phyloP scores from a whole-genome alignment of 768 basidiomycete species.

The Lactarius pseudohatsudake region DNA sequence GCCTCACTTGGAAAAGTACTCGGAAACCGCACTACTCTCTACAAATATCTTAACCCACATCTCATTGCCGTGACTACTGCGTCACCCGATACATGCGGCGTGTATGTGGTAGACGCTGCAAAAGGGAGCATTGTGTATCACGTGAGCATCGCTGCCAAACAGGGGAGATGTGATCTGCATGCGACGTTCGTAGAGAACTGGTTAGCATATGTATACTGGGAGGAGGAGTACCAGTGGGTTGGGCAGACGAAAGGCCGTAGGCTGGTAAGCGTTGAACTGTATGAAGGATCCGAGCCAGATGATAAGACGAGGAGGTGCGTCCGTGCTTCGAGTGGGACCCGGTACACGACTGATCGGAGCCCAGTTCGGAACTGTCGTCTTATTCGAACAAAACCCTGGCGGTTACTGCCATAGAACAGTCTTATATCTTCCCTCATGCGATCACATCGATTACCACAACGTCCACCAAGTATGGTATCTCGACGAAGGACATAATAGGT shows the following conservation, averaged over 20 bases:
- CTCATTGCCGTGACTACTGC: slow-evolving; percentile 63
- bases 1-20: slow-evolving; percentile 83
- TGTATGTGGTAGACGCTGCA: slow-evolving; percentile 77
- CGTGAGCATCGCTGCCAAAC: slow-evolving; percentile 48
- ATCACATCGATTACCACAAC: slow-evolving; percentile 74
- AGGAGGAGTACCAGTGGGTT: slow-evolving; percentile 48
- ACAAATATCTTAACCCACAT: slow-evolving; percentile 92
- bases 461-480: slow-evolving; percentile 84
- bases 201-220: slow-evolving; percentile 87
- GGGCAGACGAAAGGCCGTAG: slow-evolving; percentile 64
- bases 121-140: slow-evolving; percentile 79
- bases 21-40: slow-evolving; percentile 84
- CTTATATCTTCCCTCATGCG: slow-evolving; percentile 67
- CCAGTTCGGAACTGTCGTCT: slow-evolving; percentile 54
- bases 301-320: slow-evolving; percentile 72
- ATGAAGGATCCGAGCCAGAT: slow-evolving; percentile 70
- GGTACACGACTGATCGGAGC: background rate
- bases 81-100: slow-evolving; percentile 45
- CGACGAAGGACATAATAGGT: slow-evolving; percentile 86
- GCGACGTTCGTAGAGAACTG: slow-evolving; percentile 83
- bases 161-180: slow-evolving; percentile 60
- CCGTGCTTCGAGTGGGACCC: background rate
- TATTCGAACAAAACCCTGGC: slow-evolving; percentile 53
- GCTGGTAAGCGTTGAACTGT: slow-evolving; percentile 83
- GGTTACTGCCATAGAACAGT: slow-evolving; percentile 61